A percentile compares a stretch with the other conserved stretches of the same genome.
Evolutionary conservation across 1,139 yeast genomes (phyloP).

Genomic region (Casaregolazyma suthepensis): DNA sequence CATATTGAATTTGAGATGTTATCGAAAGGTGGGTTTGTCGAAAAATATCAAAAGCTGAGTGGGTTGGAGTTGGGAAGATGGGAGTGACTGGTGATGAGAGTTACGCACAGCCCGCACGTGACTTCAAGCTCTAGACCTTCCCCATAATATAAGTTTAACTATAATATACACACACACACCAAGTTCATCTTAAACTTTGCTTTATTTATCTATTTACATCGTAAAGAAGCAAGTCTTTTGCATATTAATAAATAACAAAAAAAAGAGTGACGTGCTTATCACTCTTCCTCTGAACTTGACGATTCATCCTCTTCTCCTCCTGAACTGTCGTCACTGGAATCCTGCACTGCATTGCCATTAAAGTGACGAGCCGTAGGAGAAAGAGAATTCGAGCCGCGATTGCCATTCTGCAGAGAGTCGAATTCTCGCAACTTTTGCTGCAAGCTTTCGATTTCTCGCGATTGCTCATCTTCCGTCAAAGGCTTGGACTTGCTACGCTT

Average conservation of each 20-base stretch:
- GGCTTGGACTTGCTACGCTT: slow-evolving; percentile 48
- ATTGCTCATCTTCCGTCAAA: slow-evolving; percentile 61
- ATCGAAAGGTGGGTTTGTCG: slow-evolving; percentile 2
- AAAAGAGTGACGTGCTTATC: slow-evolving; percentile 1
- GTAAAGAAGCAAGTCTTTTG: not conserved
- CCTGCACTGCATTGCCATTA: slow-evolving; percentile 13
- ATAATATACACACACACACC: not conserved
- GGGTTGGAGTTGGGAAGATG: slow-evolving; percentile 3
- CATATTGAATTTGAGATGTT: slow-evolving; percentile 22
- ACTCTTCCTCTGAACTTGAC: slow-evolving; percentile 32
- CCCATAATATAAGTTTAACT: not conserved
- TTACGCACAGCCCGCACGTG: not conserved
- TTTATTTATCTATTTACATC: not conserved
- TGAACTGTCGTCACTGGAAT: slow-evolving; percentile 20
- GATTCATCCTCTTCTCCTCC: slow-evolving; percentile 21
- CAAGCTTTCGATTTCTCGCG: slow-evolving; percentile 76
- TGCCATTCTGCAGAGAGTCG: slow-evolving; percentile 38
- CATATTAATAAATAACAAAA: not conserved
- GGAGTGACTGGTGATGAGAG: slow-evolving; percentile 6
- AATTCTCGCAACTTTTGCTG: slow-evolving; percentile 77
- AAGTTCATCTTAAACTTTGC: not conserved
- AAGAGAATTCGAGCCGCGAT: slow-evolving; percentile 11
- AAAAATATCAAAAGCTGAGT: slow-evolving; percentile 7
- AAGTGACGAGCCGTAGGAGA: slow-evolving; percentile 6
- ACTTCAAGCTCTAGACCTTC: not conserved